Evolutionary conservation across 176 grass and related monocot species (phyloP).

Genomic region (Oryza australiensis): DNA sequence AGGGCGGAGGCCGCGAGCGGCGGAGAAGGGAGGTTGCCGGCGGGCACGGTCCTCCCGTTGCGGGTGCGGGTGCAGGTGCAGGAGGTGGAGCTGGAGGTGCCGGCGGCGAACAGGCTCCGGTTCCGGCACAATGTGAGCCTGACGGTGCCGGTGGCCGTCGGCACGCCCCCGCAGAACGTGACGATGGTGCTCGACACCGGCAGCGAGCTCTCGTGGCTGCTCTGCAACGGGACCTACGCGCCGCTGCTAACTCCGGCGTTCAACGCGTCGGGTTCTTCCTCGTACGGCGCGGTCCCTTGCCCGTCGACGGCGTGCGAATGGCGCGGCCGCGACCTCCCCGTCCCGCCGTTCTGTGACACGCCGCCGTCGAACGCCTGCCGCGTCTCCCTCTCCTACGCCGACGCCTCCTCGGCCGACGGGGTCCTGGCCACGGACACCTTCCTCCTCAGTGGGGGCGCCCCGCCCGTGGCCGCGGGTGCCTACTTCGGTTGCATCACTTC

Average conservation of each 20-base stretch:
- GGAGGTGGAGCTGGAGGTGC: slow-evolving; percentile 38
- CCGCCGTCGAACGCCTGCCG: slow-evolving; percentile 45
- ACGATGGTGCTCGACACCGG: slow-evolving; percentile 92
- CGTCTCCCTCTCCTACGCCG: slow-evolving; percentile 77
- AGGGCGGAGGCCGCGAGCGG: background rate
- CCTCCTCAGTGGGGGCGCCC: slow-evolving; percentile 32
- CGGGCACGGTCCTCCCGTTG: slow-evolving; percentile 23
- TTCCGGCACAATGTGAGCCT: slow-evolving; percentile 77
- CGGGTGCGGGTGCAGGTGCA: slow-evolving; percentile 26
- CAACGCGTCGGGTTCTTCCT: slow-evolving; percentile 41
- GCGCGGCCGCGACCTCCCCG: slow-evolving; percentile 62
- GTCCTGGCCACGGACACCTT: slow-evolving; percentile 60
- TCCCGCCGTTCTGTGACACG: slow-evolving; percentile 51
- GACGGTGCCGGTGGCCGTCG: slow-evolving; percentile 56
- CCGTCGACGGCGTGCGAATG: slow-evolving; percentile 55
- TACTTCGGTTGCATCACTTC: slow-evolving; percentile 79
- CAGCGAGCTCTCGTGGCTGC: slow-evolving; percentile 88
- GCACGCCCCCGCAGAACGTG: slow-evolving; percentile 68
- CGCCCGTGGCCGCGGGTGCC: slow-evolving; percentile 23
- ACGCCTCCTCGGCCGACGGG: slow-evolving; percentile 67
- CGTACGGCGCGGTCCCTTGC: slow-evolving; percentile 54
- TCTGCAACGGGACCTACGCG: slow-evolving; percentile 56
- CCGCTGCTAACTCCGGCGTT: slow-evolving; percentile 11
- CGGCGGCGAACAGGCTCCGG: slow-evolving; percentile 41
- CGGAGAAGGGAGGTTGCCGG: background rate